Base-by-base conservation (phyloP, 345 rosid species). In the Turnera subulata region DNA sequence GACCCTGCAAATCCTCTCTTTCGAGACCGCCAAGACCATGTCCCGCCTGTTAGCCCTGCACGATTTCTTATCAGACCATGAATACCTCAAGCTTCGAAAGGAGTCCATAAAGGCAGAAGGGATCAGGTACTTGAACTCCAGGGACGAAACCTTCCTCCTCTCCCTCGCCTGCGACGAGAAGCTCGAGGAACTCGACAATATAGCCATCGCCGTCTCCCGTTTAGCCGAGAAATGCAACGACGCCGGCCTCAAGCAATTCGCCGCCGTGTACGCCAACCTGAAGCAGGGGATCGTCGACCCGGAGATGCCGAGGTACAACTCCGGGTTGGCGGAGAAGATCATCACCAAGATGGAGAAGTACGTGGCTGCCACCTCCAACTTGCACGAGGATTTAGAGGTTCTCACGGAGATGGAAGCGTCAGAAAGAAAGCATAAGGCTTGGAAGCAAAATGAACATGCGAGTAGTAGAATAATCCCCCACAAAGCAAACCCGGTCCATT, bases 1-100 rank as follows among this genome's bases (percentile, higher is more conserved):
- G 13, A 35, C 37, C 53, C 80, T 82, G 19, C 72, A 68, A 11
- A 79, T 79, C 63, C 76, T 82, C 26, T 67, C 79, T 8, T 77
- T 79, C 53, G 82, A 82, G 16, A 55, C 79, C 1, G 81, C 88
- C 49, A 80, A 63, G 50, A 55, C 78, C 50, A 75, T 82, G 78
- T 68, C 68, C 15, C 84, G 76, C 46, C 78, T 82, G 39, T 20
- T 77, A 7, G 43, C 56, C 21, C 74, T 82, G 14, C 64, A 75
- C 70, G 47, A 10, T 17, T 77, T 76, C 37, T 67, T 77, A 53
- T 57, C 73, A 2, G 74, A 73, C 1, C 61, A 69, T 0, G 76
- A 71, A 25, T 57, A 79, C 66, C 6, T 6, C 40, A 50, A 53
- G n/a, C 76, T 77, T 17, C 76, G 69, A 2, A 25, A 23, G 1